Evolutionary conservation across 176 grass and related monocot genomes (phyloP).

Genomic region (Phragmites australis): DNA sequence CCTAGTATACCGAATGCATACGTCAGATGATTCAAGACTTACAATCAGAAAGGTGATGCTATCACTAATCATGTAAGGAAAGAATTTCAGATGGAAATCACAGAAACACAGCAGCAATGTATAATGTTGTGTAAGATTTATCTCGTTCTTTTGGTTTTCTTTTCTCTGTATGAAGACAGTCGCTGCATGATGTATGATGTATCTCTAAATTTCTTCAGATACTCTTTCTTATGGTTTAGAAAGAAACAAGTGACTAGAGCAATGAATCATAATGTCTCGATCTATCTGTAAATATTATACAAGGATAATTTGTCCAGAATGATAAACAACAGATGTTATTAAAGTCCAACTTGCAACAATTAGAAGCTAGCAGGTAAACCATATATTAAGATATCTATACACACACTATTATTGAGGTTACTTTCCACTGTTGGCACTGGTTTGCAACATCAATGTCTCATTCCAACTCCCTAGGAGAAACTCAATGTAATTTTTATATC

Average conservation of each 20-base stretch:
- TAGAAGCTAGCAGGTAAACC: conserved; percentile 13
- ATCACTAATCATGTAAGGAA: conserved; percentile 8
- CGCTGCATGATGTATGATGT: not conserved
- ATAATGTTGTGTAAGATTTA: conserved; percentile 15
- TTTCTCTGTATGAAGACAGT: conserved; percentile 19
- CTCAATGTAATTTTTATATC: not conserved
- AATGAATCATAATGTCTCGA: conserved; percentile 11
- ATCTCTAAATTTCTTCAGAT: not conserved
- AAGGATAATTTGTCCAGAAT: not conserved
- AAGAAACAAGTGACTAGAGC: not conserved
- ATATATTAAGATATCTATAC: conserved; percentile 3
- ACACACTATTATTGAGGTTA: not conserved
- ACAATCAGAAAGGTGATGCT: not conserved
- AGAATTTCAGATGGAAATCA: conserved; percentile 24
- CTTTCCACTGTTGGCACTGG: conserved; percentile 4
- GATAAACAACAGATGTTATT: not conserved
- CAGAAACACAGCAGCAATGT: conserved; percentile 10
- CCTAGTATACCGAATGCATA: conserved; percentile 43
- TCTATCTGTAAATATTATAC: not conserved
- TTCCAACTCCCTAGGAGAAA: not conserved
- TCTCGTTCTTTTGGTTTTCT: conserved; percentile 2
- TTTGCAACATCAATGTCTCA: conserved; percentile 10
- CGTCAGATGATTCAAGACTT: conserved; percentile 29
- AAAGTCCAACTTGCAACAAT: not conserved
- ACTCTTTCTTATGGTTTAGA: conserved; percentile 1